Evolutionary conservation across 768 basidiomycete species (phyloP).

Genomic region (Trametes meyenii): DNA sequence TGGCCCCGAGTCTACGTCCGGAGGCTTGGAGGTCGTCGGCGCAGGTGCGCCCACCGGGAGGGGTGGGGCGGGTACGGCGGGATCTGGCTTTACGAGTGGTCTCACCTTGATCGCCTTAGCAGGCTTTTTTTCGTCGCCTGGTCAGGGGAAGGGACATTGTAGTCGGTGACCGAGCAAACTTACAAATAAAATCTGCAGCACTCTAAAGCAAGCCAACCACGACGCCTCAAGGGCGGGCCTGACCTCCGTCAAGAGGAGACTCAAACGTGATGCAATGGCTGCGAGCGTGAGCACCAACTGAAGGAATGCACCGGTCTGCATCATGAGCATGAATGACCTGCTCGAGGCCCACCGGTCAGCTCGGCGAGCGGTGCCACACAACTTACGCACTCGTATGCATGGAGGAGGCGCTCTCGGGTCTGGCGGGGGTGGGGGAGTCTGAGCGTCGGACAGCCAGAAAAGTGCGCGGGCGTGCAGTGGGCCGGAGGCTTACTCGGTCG

Average conservation of each 20-base stretch:
- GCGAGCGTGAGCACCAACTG: slow-evolving; percentile 64
- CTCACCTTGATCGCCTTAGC: background rate
- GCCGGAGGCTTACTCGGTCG: slow-evolving; percentile 45
- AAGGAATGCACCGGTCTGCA: slow-evolving; percentile 76
- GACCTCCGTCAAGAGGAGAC: slow-evolving; percentile 48
- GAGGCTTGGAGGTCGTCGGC: background rate
- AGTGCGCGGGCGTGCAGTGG: slow-evolving; percentile 1
- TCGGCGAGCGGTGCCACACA: background rate
- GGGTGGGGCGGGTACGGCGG: background rate
- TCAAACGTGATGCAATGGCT: slow-evolving; percentile 64
- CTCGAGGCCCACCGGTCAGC: background rate
- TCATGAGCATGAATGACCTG: slow-evolving; percentile 63
- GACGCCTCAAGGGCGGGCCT: slow-evolving; percentile 39
- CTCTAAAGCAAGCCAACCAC: slow-evolving; percentile 31
- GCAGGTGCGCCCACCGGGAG: background rate
- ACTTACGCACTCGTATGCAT: slow-evolving; percentile 55
- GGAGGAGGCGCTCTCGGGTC: slow-evolving; percentile 49
- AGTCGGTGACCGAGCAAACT: slow-evolving; percentile 14
- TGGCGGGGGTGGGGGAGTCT: slow-evolving; percentile 30
- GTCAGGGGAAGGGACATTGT: background rate
- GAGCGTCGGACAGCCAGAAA: background rate
- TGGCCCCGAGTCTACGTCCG: background rate
- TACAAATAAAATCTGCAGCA: slow-evolving; percentile 39
- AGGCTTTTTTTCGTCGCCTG: background rate
- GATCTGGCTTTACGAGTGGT: background rate